Percentiles rank a stretch among this genome's conserved stretches.
Evolutionary conservation across 2,329 filamentous ascomycete genomes (phyloP).

Genomic region (Ophiostoma quercus): DNA sequence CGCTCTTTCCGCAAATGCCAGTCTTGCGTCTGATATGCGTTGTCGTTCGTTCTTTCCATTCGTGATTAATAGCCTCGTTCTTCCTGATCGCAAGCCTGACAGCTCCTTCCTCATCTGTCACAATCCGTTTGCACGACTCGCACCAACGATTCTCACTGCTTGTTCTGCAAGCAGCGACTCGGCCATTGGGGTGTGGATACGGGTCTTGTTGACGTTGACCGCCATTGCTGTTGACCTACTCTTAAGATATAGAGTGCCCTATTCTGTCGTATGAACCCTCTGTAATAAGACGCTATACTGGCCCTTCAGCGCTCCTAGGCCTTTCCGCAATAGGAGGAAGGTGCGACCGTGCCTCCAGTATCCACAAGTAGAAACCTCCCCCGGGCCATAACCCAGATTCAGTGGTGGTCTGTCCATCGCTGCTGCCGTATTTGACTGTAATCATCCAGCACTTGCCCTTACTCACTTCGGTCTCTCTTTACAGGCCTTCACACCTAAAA

Average conservation of each 20-base stretch:
- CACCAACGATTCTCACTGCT: neutral
- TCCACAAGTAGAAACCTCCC: constrained; percentile 14
- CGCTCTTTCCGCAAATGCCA: constrained; percentile 7
- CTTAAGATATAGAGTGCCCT: neutral
- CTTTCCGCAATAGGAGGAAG: constrained; percentile 16
- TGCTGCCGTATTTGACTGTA: constrained; percentile 15
- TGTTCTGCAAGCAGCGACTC: neutral
- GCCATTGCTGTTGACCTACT: neutral
- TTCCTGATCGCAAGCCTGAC: no score
- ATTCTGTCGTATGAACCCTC: neutral
- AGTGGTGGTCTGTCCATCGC: constrained; percentile 11
- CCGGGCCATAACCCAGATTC: constrained; percentile 5
- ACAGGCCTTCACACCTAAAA: neutral
- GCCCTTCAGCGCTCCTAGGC: constrained; percentile 1
- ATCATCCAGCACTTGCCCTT: neutral
- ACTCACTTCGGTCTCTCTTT: neutral
- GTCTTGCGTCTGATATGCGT: constrained; percentile 6
- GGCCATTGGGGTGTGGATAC: neutral
- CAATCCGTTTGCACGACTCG: neutral
- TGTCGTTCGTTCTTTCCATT: neutral
- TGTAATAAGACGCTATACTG: neutral
- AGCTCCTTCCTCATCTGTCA: neutral
- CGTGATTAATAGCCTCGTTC: neutral
- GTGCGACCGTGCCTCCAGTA: constrained; percentile 9
- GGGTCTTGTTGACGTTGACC: constrained; percentile 9